Evolutionary conservation across 768 basidiomycete genomes (phyloP).

Genomic region (Xerocomus brunneocitrinus): DNA sequence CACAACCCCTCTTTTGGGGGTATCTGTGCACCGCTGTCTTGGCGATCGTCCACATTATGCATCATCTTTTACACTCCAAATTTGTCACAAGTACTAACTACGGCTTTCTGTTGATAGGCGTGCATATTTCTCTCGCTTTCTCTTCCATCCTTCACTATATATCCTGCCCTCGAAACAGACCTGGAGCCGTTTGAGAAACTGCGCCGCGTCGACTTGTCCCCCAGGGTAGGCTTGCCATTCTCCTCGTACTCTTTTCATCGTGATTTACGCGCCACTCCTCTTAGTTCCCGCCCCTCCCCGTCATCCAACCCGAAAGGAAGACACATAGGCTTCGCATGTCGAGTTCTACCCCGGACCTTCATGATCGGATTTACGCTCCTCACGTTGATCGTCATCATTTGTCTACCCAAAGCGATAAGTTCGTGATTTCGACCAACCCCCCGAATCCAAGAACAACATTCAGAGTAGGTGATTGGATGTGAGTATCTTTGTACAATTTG

Average conservation of each 20-base stretch:
- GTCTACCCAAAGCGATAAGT: conserved; percentile 32
- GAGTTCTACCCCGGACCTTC: conserved; percentile 31
- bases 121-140: conserved; percentile 50
- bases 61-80: conserved; percentile 1
- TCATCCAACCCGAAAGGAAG: conserved; percentile 17
- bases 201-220: conserved; percentile 37
- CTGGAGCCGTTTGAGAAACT: conserved; percentile 59
- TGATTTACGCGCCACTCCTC: not conserved
- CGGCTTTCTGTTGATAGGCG: conserved; percentile 39
- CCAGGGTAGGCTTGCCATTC: conserved; percentile 18
- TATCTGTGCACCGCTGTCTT: conserved; percentile 10
- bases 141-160: conserved; percentile 40
- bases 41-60: conserved; percentile 11
- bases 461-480: conserved; percentile 75
- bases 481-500: conserved; percentile 33
- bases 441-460: conserved; percentile 67
- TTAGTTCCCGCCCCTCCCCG: conserved; percentile 22
- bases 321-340: conserved; percentile 31
- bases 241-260: not conserved
- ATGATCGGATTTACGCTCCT: conserved; percentile 15
- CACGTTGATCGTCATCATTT: not conserved
- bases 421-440: conserved; percentile 63
- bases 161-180: conserved; percentile 58
- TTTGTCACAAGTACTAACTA: conserved; percentile 16
- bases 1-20: not conserved